Conservation (phyloP, 345 rosid species). For the Boechera divaricarpa region DNA sequence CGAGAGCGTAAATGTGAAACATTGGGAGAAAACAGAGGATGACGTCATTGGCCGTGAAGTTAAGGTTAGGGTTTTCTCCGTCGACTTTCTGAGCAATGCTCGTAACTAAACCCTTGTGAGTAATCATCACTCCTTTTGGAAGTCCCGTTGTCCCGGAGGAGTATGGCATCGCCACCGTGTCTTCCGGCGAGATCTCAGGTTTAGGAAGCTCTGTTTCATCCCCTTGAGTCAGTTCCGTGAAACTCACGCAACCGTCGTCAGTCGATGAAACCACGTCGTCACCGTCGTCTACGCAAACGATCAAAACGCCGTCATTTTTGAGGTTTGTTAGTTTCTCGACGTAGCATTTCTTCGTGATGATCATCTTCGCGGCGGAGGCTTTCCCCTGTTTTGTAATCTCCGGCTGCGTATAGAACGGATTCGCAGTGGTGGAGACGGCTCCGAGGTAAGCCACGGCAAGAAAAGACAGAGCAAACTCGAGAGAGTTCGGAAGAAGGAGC, state of each 20-base stretch:
- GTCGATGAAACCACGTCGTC: slow-evolving; percentile 12
- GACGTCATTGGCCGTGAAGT: slow-evolving; percentile 68
- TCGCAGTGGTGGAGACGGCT: slow-evolving; percentile 72
- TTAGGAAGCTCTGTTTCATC: slow-evolving; percentile 54
- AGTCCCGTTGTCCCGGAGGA: slow-evolving; percentile 96
- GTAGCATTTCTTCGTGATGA: slow-evolving; percentile 61
- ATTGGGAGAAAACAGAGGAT: slow-evolving; percentile 74
- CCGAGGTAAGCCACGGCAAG: slow-evolving; percentile 76
- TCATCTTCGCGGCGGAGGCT: slow-evolving; percentile 62
- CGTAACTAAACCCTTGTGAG: slow-evolving; percentile 77
- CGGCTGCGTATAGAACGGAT: slow-evolving; percentile 73
- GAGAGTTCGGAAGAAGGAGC: slow-evolving; percentile 76
- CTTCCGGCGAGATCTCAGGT: slow-evolving; percentile 60
- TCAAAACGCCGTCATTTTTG: slow-evolving; percentile 40
- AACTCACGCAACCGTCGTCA: slow-evolving; percentile 59
- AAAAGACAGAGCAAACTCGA: slow-evolving; percentile 74
- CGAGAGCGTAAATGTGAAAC: slow-evolving; percentile 79
- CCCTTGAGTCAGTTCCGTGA: slow-evolving; percentile 52
- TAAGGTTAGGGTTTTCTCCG: slow-evolving; percentile 89
- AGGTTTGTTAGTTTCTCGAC: slow-evolving; percentile 58
- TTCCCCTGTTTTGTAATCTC: slow-evolving; percentile 72
- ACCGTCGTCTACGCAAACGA: slow-evolving; percentile 34
- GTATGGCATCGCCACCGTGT: slow-evolving; percentile 84
- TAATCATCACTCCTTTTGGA: slow-evolving; percentile 93
- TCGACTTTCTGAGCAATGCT: slow-evolving; percentile 91